Evolutionary conservation across 768 basidiomycete genomes (phyloP), one percentile per base, ranked within the genome.

Genomic region (Dendrothele bispora): DNA sequence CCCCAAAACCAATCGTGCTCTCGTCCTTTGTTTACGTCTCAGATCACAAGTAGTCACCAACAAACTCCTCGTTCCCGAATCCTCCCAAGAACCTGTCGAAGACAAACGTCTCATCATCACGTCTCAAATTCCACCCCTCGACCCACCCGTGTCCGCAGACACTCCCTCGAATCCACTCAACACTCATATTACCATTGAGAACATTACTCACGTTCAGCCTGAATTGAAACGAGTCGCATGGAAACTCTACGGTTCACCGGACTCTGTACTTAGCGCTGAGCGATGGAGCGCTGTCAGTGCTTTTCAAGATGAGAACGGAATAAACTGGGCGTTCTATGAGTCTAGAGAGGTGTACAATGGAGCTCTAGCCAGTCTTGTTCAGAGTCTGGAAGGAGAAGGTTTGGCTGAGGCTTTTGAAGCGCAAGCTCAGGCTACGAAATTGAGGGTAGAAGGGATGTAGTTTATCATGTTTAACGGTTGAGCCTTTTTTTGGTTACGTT

Each of bases 51-150:
- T 61, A 24, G 60, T 67, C 17, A 53, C 61, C 17, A 41, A 67
- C 48, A 43, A 43, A 42, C 34, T 57, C 18, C 60, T 55, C 27
- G 51, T 59, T 30, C 64, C 57, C 25, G 43, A 54, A 12, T 37
- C 35, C 26, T 58, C 64, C 39, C 65, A 67, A 44, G 57, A 52
- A 30, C 50, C 61, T 21, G 42, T 49, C 7, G 60, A 53, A 38
- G 53, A 53, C 43, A 53, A 49, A 22, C 59, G 58, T 28, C 43
- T 67, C 21, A 47, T 59, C 24, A 64, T 69, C 46, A 46, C 55
- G 20, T 60, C 55, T n/a, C 64, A 63, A 44, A 64, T 68, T 39
- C 66, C 65, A 14, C 64, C 65, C 39, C 60, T 67, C 6, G 53
- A 58, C 6, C 50, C 49, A 30, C 65, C 65, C 39, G 64, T 67